Evolutionary conservation across 148 eudicot genomes (phyloP), one percentile per base, ranked within the genome.

Genomic region (Polygonum maritimum): DNA sequence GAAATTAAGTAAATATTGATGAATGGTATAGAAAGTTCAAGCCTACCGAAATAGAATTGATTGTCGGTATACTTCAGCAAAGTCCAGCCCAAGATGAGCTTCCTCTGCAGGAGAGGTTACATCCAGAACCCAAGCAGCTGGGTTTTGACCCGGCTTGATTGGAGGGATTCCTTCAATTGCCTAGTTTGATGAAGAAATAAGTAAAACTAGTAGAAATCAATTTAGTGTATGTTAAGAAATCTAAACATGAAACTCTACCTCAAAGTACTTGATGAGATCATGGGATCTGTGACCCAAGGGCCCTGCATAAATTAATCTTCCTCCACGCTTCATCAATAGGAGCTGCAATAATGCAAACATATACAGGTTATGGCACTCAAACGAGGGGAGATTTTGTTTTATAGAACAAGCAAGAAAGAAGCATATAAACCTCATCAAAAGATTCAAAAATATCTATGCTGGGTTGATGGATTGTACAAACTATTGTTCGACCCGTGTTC

Each of bases 401-500:
- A 57, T 21, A 21, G 45, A 67, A 15, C 15, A 36, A 67, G 14
- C 0, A 36, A 67, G 45, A 67, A 60, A 41, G 22, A 57, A 55
- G 31, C n/a, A 40, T 38, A 63, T 12, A 76, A 62, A 91, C 98
- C 98, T 95, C 99, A 77, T 95, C 99, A 76, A 95, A 95, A 49
- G 99, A 91, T 84, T 95, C 98, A 78, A 95, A 92, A 51, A 95
- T 91, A 76, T 92, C 98, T 62, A 92, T 89, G 87, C 99, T 95
- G 21, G 99, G 99, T 83, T 95, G 99, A 84, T 95, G 99, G 83
- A 95, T 95, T 18, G 99, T 92, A 92, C 97, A 95, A 78, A 92
- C 97, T 80, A 95, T 91, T 11, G 97, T 95, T 76, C 99, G 87
- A 31, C 96, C 99, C 2, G 98, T 95, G 85, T 92, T 81, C 44